Conservation (phyloP, 2,329 filamentous ascomycete genomes). For the Drechslerella dactyloides region DNA sequence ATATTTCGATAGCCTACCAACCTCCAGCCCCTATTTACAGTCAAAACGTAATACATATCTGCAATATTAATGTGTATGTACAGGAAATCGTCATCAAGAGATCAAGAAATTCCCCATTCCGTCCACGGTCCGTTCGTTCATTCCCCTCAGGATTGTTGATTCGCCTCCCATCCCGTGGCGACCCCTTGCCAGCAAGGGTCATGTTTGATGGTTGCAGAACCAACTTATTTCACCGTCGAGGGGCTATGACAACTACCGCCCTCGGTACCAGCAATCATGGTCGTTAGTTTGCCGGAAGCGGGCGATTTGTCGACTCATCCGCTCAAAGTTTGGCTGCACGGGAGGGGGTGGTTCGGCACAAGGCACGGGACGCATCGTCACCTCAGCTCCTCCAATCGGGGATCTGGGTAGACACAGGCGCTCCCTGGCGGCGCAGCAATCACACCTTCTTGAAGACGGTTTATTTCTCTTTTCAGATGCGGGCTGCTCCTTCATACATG, state of each 20-base stretch:
- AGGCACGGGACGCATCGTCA: conserved; percentile 32
- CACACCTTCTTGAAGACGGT: conserved; percentile 1
- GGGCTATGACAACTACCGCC: conserved; percentile 10
- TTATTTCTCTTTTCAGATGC: conserved; percentile 1
- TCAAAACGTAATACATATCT: too few species aligned
- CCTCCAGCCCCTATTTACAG: too few species aligned
- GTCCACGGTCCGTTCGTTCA: too few species aligned
- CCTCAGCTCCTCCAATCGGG: conserved; percentile 27
- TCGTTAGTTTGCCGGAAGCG: conserved; percentile 20
- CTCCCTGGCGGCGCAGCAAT: background rate
- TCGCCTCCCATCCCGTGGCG: conserved; percentile 25
- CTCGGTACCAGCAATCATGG: conserved; percentile 36
- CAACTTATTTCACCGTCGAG: conserved; percentile 34
- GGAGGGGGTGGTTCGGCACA: background rate
- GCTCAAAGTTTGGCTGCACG: conserved; percentile 2
- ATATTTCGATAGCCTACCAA: too few species aligned
- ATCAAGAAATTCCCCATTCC: conserved; percentile 3
- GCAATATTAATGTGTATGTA: too few species aligned
- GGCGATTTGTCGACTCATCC: conserved; percentile 10
- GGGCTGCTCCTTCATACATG: background rate
- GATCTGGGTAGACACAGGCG: background rate
- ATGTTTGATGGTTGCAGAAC: conserved; percentile 12
- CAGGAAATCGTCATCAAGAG: too few species aligned
- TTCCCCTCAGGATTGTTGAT: too few species aligned
- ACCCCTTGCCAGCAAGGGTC: conserved; percentile 12